Evolutionary conservation across 2,329 filamentous ascomycete genomes (phyloP).

Genomic region (Ophiostoma sp.): DNA sequence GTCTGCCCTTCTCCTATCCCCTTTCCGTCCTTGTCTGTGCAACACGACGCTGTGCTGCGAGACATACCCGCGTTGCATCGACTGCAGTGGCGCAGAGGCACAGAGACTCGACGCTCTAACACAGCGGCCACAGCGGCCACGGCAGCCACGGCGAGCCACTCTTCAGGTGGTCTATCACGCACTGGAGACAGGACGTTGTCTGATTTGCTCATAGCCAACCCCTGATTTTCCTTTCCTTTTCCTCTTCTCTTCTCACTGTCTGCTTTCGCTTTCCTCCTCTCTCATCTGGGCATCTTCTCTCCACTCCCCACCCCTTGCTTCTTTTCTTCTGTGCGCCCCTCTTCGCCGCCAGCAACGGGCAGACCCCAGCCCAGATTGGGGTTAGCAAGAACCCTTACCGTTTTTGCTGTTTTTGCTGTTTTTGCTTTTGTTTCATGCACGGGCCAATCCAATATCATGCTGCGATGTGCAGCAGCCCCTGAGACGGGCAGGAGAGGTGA

Average conservation of each 20-base stretch:
- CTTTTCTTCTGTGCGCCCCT: slow-evolving; percentile 9
- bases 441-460: neutral
- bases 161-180: neutral
- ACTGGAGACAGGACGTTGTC: neutral
- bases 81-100: neutral
- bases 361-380: slow-evolving; percentile 7
- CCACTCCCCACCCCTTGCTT: neutral
- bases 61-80: slow-evolving; percentile 3
- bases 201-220: slow-evolving; percentile 1
- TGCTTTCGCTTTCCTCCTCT: neutral
- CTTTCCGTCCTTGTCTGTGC: neutral
- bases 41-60: slow-evolving; percentile 2
- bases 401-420: neutral
- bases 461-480: slow-evolving; percentile 11
- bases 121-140: too few relatives aligned
- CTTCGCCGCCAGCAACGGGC: slow-evolving; percentile 2
- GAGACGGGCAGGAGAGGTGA: slow-evolving; percentile 5
- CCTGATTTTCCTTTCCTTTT: neutral
- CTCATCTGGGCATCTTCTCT: neutral
- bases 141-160: neutral
- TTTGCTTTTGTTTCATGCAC: slow-evolving; percentile 11
- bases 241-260: neutral
- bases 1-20: neutral
- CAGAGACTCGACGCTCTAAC: neutral
- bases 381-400: slow-evolving; percentile 7